phyloP scores from a whole-genome alignment of 345 rosid genomes.

The Acer yangbiense region DNA sequence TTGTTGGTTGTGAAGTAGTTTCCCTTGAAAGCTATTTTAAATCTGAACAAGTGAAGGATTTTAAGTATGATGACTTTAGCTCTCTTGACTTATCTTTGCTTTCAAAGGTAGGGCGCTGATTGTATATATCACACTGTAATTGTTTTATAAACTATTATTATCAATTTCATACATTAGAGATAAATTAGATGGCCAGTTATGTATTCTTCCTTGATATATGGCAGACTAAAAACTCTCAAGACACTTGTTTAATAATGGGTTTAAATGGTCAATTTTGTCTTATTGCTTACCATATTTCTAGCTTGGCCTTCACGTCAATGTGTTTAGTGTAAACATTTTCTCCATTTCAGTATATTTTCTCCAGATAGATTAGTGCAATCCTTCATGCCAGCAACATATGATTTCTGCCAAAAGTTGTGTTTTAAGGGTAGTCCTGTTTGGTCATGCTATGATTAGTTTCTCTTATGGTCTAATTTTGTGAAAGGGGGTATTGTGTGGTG shows the following conservation, averaged over 20 bases:
- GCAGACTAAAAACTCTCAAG: not conserved
- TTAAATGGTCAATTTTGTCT: not conserved
- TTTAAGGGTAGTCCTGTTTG: not conserved
- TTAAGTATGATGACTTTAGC: slow-evolving; percentile 88
- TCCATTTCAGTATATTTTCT: not conserved
- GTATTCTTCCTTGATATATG: slow-evolving; percentile 1
- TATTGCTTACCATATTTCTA: not conserved
- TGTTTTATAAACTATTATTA: not conserved
- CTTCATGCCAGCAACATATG: not conserved
- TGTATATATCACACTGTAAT: not conserved
- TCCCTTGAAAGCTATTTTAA: slow-evolving; percentile 96
- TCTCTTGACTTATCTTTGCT: slow-evolving; percentile 88
- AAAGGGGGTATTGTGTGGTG: not conserved
- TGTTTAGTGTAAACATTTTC: not conserved
- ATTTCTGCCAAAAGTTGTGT: not conserved
- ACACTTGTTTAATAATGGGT: not conserved
- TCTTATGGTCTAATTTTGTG: not conserved
- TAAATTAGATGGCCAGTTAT: slow-evolving; percentile 3
- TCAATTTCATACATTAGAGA: not conserved
- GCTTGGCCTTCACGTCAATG: not conserved
- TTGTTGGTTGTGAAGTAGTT: slow-evolving; percentile 98
- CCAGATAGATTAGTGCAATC: not conserved
- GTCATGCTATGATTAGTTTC: not conserved
- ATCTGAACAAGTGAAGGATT: slow-evolving; percentile 84
- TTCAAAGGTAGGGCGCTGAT: slow-evolving; percentile 62